Percentiles rank a stretch among this genome's conserved stretches.
Evolutionary conservation across 306 rosid species (phyloP).

Genomic region (Boehmeria nivea): DNA sequence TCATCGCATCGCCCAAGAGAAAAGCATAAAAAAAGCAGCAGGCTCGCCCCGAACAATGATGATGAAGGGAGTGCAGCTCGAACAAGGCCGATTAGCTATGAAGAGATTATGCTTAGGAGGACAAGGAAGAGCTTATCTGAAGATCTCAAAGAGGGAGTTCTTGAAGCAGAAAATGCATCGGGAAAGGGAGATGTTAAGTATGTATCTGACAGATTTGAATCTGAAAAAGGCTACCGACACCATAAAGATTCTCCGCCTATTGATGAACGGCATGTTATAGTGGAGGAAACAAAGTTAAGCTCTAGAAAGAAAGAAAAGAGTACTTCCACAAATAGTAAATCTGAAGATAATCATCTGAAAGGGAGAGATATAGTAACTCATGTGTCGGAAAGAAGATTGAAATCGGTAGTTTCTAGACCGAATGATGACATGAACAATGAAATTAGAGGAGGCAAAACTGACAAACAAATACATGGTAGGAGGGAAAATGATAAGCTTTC

Average conservation of each 20-base stretch:
- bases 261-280: conserved; percentile 28
- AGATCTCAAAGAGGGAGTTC: conserved; percentile 32
- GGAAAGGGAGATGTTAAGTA: conserved; percentile 34
- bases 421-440: conserved; percentile 9
- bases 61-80: conserved; percentile 80
- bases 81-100: conserved; percentile 80
- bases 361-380: conserved; percentile 34
- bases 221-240: conserved; percentile 25
- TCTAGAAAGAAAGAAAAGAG: conserved; percentile 49
- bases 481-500: conserved; percentile 16
- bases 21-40: conserved; percentile 31
- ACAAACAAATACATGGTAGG: conserved; percentile 18
- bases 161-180: conserved; percentile 23
- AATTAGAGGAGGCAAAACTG: conserved; percentile 16
- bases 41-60: conserved; percentile 26
- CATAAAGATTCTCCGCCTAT: conserved; percentile 27
- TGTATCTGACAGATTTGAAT: conserved; percentile 30
- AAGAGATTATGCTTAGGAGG: conserved; percentile 78
- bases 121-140: conserved; percentile 45
- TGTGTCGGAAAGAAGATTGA: conserved; percentile 29
- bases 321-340: conserved; percentile 23
- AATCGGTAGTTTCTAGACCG: conserved; percentile 14
- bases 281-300: conserved; percentile 35
- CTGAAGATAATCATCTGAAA: conserved; percentile 30
- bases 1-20: conserved; percentile 36